A percentile compares a stretch with the other conserved stretches of the same genome.
These are phyloP conservation scores for Cladobotryum protrusum DNA, from an alignment of 2,329 filamentous ascomycete species.

Conservation along the genomic window DNA sequence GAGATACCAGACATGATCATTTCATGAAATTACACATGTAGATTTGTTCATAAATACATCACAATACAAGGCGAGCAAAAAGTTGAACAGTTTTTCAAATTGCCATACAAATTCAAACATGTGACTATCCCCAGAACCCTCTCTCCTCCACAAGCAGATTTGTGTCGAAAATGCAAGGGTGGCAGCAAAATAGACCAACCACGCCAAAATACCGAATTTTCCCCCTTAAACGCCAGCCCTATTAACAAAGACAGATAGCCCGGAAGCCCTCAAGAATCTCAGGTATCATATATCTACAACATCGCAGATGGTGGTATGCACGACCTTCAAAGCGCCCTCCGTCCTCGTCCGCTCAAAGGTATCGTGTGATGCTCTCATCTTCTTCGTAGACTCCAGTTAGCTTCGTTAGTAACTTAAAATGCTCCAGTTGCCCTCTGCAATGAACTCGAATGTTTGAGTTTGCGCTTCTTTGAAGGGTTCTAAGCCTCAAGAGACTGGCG, in stretches of 20 bases:
- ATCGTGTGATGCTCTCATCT: not conserved
- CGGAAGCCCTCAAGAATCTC: conserved; percentile 20
- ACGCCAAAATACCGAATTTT: conserved; percentile 18
- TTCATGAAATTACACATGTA: no score
- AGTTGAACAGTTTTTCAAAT: no score
- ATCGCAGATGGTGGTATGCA: conserved; percentile 11
- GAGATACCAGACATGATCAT: not conserved
- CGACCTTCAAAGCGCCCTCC: not conserved
- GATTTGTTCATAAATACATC: no score
- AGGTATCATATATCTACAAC: conserved; percentile 26
- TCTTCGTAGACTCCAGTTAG: not conserved
- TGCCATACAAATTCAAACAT: no score
- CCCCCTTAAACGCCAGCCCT: conserved; percentile 30
- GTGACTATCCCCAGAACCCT: not conserved
- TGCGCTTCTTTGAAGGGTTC: conserved; percentile 13
- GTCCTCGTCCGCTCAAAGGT: not conserved
- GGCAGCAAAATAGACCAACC: no score
- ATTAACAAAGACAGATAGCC: conserved; percentile 15
- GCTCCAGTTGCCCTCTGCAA: no score
- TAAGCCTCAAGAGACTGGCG: conserved; percentile 31
- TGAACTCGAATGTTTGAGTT: not conserved
- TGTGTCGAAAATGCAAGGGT: no score
- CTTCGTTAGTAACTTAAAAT: no score
- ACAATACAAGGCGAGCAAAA: no score
- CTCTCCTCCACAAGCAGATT: not conserved